Base-by-base conservation (phyloP, 2,329 filamentous ascomycete genomes). In the Xylaria sp. region DNA sequence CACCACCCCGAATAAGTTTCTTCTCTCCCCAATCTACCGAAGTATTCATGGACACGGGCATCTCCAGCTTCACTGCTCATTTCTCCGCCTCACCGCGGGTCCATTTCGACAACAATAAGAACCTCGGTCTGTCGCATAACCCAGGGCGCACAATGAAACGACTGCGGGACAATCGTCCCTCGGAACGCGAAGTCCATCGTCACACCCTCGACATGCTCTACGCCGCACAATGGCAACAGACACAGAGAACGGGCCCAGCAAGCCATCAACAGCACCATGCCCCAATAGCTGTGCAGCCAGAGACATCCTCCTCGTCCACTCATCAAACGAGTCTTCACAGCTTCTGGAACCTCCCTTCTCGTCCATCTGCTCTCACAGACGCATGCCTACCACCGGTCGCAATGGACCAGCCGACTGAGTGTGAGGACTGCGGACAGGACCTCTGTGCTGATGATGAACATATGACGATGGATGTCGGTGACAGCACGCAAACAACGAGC, bases 81-180 rank as follows among this genome's bases (percentile, higher is more conserved):
- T 68, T 65, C 62, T 75, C 75, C 57, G 75, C 70, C 64, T 80
- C 63, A 78, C 80, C 69, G 7, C 59, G 66, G 13, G 58, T 60
- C 4, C 61, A 39, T 57, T 56, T 61, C 41, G 58, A 51, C 46
- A 2, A 80, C 83, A 15, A 80, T 83, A 15, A 41, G 48, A 56
- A 31, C 8, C 31, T 64, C 28, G 13, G 39, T 1, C 62, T 68
- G n/a, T 41, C 66, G 2, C 83, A 87, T 62, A 82, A 88, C 15
- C 80, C 83, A 61, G 86, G 87, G 72, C 86, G 89, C 31, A 91
- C 89, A 0, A 79, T 86, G 75, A 91, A 91, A 79, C 86, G 89
- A 8, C 83, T 86, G 69, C 88, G 89, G 67, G 83, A 90, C 76
- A 85, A 82, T 65, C 82, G 89, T 7, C 89, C 89, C 0, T 85